Percentiles rank a stretch among this genome's conserved stretches.
Evolutionary conservation across 2,329 filamentous ascomycete species (phyloP).

Genomic region (Davidsoniella neocaledoniae): DNA sequence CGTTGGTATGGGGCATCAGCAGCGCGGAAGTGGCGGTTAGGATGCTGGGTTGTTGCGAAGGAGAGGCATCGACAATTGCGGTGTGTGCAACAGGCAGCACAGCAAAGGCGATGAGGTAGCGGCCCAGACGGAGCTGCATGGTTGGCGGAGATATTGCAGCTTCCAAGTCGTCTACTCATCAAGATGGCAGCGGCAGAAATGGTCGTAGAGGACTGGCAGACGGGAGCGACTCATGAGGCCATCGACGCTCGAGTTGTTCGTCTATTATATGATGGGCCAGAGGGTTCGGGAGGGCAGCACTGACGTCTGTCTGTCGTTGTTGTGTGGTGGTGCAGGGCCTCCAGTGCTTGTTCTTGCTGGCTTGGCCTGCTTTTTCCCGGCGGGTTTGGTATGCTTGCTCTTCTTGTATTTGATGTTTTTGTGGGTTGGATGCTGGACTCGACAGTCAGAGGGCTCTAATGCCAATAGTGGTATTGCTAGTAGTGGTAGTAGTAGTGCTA

Average conservation of each 20-base stretch:
- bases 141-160: constrained; percentile 8
- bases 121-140: constrained; percentile 12
- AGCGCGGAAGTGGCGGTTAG: constrained; percentile 1
- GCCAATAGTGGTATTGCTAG: too few relatives aligned
- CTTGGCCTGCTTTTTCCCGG: too few relatives aligned
- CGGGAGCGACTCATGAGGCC: constrained; percentile 12
- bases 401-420: too few relatives aligned
- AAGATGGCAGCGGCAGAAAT: constrained; percentile 2
- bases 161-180: constrained; percentile 11
- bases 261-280: too few relatives aligned
- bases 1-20: neutral
- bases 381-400: too few relatives aligned
- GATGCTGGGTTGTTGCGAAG: constrained; percentile 9
- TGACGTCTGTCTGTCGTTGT: too few relatives aligned
- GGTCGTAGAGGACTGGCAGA: constrained; percentile 1
- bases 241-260: constrained; percentile 8
- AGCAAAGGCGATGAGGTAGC: constrained; percentile 12
- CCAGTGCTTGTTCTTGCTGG: too few relatives aligned
- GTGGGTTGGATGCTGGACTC: too few relatives aligned
- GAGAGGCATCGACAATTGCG: constrained; percentile 10
- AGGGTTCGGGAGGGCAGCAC: too few relatives aligned
- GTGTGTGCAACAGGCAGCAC: constrained; percentile 13
- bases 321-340: too few relatives aligned
- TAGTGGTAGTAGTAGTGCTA: too few relatives aligned
- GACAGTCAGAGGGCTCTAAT: too few relatives aligned